These are phyloP conservation scores for Crepidotus variabilis DNA, from an alignment of 768 basidiomycete species.

Conservation along the genomic window DNA sequence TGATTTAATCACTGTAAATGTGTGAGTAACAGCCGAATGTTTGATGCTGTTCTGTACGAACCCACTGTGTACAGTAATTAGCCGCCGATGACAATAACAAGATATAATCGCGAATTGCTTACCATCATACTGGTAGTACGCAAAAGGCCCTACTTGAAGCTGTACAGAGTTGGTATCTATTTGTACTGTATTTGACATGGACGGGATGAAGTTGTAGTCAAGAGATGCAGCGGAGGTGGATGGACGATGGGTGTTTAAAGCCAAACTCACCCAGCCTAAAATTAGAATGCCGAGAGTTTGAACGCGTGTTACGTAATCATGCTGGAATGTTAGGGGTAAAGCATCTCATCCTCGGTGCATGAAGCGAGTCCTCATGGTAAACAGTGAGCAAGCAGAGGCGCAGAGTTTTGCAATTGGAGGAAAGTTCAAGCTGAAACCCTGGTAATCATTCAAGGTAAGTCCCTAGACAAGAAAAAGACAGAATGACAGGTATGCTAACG, in stretches of 20 bases:
- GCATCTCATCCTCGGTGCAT: not conserved
- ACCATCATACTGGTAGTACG: slow-evolving; percentile 20
- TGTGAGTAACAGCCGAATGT: not conserved
- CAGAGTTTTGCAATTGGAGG: no score
- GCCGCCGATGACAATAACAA: not conserved
- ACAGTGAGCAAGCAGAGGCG: no score
- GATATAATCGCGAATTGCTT: not conserved
- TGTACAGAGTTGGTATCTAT: slow-evolving; percentile 15
- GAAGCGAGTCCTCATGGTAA: not conserved
- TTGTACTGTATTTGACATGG: not conserved
- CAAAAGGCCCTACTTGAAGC: slow-evolving; percentile 8
- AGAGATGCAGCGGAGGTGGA: not conserved
- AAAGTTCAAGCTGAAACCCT: no score
- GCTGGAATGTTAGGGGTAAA: not conserved
- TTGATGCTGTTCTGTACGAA: slow-evolving; percentile 4
- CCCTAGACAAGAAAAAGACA: no score
- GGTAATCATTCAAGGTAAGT: no score
- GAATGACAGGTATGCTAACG: no score
- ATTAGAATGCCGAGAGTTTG: not conserved
- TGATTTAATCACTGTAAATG: not conserved
- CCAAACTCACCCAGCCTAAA: slow-evolving; percentile 2
- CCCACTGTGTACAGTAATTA: slow-evolving; percentile 9
- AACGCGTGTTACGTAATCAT: slow-evolving; percentile 2
- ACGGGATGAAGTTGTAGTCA: not conserved
- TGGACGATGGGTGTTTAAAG: not conserved